A percentile compares a stretch with the other conserved stretches of the same genome.
These are phyloP conservation scores for Aeminium ludgeri DNA, from an alignment of 495 filamentous ascomycete genomes.

Conservation along the genomic window DNA sequence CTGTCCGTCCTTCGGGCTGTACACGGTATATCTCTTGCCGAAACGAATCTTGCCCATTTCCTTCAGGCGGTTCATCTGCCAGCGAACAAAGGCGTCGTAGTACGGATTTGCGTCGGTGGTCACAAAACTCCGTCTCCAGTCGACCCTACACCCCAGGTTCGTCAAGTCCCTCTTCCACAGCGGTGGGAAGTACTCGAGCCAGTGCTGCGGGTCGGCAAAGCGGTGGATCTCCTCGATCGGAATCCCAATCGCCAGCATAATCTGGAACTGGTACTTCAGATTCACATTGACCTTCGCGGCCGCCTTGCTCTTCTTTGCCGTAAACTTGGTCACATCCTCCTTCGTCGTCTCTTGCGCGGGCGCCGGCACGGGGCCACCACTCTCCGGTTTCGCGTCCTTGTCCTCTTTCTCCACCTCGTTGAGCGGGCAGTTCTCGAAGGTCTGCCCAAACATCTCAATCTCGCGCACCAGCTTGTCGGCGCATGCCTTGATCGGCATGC, in stretches of 20 bases:
- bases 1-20: constrained; percentile 91
- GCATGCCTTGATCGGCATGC: constrained; percentile 95
- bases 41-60: constrained; percentile 88
- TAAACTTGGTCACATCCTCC: constrained; percentile 80
- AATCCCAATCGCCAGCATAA: constrained; percentile 73
- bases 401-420: constrained; percentile 29
- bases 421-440: constrained; percentile 53
- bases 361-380: constrained; percentile 36
- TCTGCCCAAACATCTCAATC: constrained; percentile 70
- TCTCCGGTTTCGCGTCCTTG: constrained; percentile 47
- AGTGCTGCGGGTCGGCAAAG: constrained; percentile 76
- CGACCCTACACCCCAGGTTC: constrained; percentile 69
- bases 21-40: constrained; percentile 85
- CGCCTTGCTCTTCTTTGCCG: constrained; percentile 85
- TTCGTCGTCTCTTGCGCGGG: constrained; percentile 42
- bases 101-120: constrained; percentile 96
- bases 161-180: constrained; percentile 65
- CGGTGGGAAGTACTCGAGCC: constrained; percentile 78
- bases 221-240: constrained; percentile 73
- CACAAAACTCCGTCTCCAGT: constrained; percentile 82
- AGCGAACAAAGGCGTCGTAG: constrained; percentile 88
- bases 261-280: constrained; percentile 79
- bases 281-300: constrained; percentile 69
- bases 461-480: constrained; percentile 88
- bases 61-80: constrained; percentile 91